Evolutionary conservation across 331 rosid species (phyloP), one percentile per base, ranked within the genome.

Genomic region (Spiraea crenata): DNA sequence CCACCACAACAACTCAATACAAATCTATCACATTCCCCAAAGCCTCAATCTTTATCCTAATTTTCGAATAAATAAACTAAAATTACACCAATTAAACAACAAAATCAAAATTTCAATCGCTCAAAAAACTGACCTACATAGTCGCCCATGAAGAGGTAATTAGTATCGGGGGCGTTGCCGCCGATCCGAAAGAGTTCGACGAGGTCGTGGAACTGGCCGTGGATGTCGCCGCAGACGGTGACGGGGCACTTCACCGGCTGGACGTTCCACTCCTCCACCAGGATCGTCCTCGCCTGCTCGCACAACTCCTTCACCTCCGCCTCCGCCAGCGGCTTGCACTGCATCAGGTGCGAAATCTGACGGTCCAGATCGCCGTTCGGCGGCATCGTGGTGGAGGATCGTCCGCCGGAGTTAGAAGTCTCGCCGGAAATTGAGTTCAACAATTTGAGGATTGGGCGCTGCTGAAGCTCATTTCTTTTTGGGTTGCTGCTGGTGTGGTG

Each of bases 171-270:
- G 52, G 79, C 79, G 47, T 66, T 57, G 54, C 83, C 83, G 47
- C 83, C 83, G 76, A 79, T 79, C 80, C 83, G 83, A 56, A 79
- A 79, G 9, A 79, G 83, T 80, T 79, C 83, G 42, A 79, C 65
- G 54, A 79, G 83, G 63, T 79, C 83, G 69, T 79, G 80, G 51
- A 79, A 79, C 70, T 79, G 83, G 56, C 83, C 83, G 57, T 79
- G 83, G 42, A 79, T 79, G 56, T 78, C 82, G 16, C 82, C 82
- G 68, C 82, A 78, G 40, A 78, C 77, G 35, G 82, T 78, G 70
- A 79, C 82, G 17, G 83, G 83, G 48, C 83, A 79, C 72, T 79
- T 79, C 58, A 79, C 83, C 68, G 83, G 83, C 59, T 79, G 83
- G 3, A 79, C 83, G 38, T 79, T 79, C 83, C 83, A 79, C 41